Evolutionary conservation across 345 rosid genomes (phyloP).

Genomic region (Raphanus sativus): DNA sequence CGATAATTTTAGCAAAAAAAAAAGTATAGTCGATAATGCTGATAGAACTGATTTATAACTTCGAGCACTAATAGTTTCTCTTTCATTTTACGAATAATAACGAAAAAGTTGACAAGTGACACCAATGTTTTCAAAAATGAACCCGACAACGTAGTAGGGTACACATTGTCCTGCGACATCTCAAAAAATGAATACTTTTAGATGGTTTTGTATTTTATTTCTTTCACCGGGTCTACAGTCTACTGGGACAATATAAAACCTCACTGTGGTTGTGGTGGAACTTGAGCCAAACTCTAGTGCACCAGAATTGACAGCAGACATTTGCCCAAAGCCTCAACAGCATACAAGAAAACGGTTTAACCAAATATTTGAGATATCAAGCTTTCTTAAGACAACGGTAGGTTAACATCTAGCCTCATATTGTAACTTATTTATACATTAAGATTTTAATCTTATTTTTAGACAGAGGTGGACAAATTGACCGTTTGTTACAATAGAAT

Average conservation of each 20-base stretch:
- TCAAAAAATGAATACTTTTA: not conserved
- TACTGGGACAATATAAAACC: not conserved
- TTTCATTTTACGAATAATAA: not conserved
- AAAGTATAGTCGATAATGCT: not conserved
- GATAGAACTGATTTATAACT: not conserved
- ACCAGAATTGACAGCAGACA: not conserved
- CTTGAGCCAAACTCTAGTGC: not conserved
- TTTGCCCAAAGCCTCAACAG: not conserved
- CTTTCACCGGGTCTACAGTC: not conserved
- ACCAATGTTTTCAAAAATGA: not conserved
- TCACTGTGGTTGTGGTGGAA: not conserved
- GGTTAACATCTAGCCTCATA: not conserved
- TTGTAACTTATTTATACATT: not conserved
- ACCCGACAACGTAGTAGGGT: not conserved
- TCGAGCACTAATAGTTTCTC: not conserved
- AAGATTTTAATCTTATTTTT: not conserved
- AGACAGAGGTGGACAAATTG: not conserved
- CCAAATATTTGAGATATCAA: not conserved
- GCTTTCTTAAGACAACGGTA: not conserved
- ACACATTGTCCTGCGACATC: not conserved
- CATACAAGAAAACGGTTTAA: not conserved
- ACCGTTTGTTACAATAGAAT: conserved; percentile 3
- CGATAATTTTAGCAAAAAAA: no score
- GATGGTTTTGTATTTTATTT: not conserved
- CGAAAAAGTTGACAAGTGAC: not conserved